These are phyloP conservation scores for Trichoderma sp. DNA, from an alignment of 2,329 filamentous ascomycete species.

Conservation along the genomic window DNA sequence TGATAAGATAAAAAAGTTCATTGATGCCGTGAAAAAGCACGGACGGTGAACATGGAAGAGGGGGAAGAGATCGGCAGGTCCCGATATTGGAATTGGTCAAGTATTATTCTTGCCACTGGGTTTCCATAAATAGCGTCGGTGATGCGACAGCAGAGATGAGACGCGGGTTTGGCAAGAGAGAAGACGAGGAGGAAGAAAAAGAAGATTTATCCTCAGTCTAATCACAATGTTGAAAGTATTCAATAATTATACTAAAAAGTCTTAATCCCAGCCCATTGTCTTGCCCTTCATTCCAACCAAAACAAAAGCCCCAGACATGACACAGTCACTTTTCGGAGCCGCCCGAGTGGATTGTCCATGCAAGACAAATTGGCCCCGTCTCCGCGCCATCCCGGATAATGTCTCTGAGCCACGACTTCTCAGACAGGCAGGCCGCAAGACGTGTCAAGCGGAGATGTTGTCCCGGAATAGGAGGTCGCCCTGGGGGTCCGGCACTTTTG, in stretches of 20 bases:
- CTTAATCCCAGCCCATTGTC: not conserved
- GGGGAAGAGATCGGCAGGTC: constrained; percentile 9
- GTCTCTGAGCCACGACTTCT: not conserved
- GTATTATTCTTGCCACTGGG: not conserved
- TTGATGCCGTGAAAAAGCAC: not conserved
- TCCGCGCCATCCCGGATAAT: not conserved
- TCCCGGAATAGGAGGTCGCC: not conserved
- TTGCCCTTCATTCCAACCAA: not conserved
- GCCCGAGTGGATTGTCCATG: not conserved
- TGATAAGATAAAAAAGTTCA: not conserved
- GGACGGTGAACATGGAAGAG: not conserved
- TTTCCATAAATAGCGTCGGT: not conserved
- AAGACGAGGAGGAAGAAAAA: not conserved
- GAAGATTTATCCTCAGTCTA: not conserved
- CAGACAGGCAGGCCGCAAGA: not conserved
- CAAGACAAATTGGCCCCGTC: not conserved
- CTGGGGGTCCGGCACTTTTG: not conserved
- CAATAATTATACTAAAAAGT: not conserved
- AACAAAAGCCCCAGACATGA: not conserved
- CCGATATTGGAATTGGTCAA: not conserved
- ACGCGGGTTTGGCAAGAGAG: not conserved
- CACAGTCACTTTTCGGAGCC: not conserved
- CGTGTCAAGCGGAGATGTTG: not conserved
- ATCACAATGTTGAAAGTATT: not conserved
- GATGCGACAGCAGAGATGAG: constrained; percentile 3